Evolutionary conservation across 352 stramenopile genomes (phyloP).

Genomic region (Pythium monospermum): DNA sequence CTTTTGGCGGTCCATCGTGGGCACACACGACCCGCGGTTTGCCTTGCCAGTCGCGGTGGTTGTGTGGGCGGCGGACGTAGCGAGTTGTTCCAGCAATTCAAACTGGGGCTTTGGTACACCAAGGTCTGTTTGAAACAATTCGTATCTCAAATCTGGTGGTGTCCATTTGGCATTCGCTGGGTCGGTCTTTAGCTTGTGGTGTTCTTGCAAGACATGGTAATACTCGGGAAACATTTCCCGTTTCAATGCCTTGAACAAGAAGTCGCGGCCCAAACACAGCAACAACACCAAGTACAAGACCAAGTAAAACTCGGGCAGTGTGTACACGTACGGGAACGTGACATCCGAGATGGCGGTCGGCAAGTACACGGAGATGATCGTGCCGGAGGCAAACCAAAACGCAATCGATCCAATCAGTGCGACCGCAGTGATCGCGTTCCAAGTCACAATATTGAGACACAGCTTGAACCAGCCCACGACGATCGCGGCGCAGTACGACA

Average conservation of each 20-base stretch:
- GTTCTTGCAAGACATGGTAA: slow-evolving; percentile 84
- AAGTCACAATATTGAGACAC: slow-evolving; percentile 78
- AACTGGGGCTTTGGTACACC: slow-evolving; percentile 51
- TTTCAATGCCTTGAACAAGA: slow-evolving; percentile 84
- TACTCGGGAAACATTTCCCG: slow-evolving; percentile 80
- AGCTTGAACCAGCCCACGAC: slow-evolving; percentile 78
- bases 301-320: slow-evolving; percentile 69
- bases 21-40: not conserved
- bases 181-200: slow-evolving; percentile 41
- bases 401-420: slow-evolving; percentile 55
- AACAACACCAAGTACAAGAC: slow-evolving; percentile 66
- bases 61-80: slow-evolving; percentile 14
- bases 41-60: no score
- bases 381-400: slow-evolving; percentile 73
- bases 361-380: slow-evolving; percentile 56
- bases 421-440: slow-evolving; percentile 57
- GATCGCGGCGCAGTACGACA: slow-evolving; percentile 80
- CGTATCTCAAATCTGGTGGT: slow-evolving; percentile 57
- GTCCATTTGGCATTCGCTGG: slow-evolving; percentile 50
- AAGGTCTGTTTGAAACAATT: slow-evolving; percentile 69
- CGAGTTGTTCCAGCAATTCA: slow-evolving; percentile 42
- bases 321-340: slow-evolving; percentile 76
- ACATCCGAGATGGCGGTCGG: slow-evolving; percentile 55
- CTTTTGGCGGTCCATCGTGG: slow-evolving; percentile 27
- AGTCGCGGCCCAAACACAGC: slow-evolving; percentile 70